phyloP scores from a whole-genome alignment of 768 basidiomycete species.

The Hericium coralloides region DNA sequence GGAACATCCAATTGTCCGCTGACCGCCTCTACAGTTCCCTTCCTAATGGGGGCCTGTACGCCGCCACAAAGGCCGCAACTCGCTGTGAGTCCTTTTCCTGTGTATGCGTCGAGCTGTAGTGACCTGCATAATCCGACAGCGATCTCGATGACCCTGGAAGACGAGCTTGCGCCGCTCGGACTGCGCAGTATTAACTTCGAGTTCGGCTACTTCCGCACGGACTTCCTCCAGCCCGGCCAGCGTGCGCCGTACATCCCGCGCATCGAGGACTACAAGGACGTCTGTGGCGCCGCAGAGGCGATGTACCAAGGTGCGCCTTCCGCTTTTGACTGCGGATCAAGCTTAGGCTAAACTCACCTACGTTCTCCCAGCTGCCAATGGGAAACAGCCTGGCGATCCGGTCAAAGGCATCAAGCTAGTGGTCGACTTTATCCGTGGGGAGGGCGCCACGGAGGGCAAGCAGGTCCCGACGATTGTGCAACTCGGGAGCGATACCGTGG shows the following conservation, averaged over 20 bases:
- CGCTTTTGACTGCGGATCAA: no score
- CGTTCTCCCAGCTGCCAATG: not conserved
- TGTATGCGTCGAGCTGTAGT: not conserved
- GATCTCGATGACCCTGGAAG: constrained; percentile 11
- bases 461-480: not conserved
- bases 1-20: no score
- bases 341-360: not conserved
- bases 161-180: constrained; percentile 20
- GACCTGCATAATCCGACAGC: not conserved
- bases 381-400: not conserved
- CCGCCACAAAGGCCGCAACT: not conserved
- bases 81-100: not conserved
- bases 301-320: no score
- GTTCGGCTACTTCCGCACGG: constrained; percentile 32
- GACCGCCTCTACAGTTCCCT: not conserved
- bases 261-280: constrained; percentile 20
- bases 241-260: constrained; percentile 19
- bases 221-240: constrained; percentile 19
- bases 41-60: not conserved
- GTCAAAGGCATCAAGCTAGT: not conserved
- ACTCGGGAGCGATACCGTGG: not conserved
- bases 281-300: not conserved
- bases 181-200: constrained; percentile 30
- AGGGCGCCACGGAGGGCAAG: not conserved
- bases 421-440: not conserved